Evolutionary conservation across 345 rosid species (phyloP), one percentile per base, ranked within the genome.

Genomic region (Populus pruinosa): DNA sequence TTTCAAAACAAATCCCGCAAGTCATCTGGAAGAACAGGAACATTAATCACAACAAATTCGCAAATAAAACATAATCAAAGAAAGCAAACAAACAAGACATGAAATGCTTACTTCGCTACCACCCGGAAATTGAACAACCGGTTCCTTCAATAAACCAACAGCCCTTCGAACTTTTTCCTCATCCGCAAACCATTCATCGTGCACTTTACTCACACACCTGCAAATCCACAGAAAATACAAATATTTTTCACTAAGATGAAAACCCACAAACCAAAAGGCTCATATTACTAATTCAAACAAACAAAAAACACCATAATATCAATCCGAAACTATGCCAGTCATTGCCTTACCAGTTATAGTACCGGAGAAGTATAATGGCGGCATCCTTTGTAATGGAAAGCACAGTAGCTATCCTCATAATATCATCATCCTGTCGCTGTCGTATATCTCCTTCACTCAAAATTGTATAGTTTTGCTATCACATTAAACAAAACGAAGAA

Each of bases 131-230:
- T 36, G 43, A 41, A 75, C 75, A 61, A 18, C 83, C 17, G 69
- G 72, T 33, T 49, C 36, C 33, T 78, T 80, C 77, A 84, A 56
- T 50, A 84, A 76, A 7, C 86, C 86, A 67, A 81, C 84, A 72
- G 74, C 71, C 66, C 43, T 75, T 2, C 84, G 80, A 39, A 84
- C 86, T 49, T 73, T 71, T 18, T 76, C 84, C 76, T 84, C 86
- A 53, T 84, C 80, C 1, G 82, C 78, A 81, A 84, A 78, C 84
- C 84, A 81, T 73, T 75, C 86, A 55, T 84, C 86, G 67, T 81
- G 82, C 77, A 84, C 84, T 78, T 81, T 81, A 59, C 85, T 73
- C 33, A 84, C 87, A 59, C 80, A 78, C 85, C 85, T 82, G 70
- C 38, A 74, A 71, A 61, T 33, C 16, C 53, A 53, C 36, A n/a